phyloP scores from a whole-genome alignment of 192 early-diverging fungal genomes.

The Coemansia sp. region DNA sequence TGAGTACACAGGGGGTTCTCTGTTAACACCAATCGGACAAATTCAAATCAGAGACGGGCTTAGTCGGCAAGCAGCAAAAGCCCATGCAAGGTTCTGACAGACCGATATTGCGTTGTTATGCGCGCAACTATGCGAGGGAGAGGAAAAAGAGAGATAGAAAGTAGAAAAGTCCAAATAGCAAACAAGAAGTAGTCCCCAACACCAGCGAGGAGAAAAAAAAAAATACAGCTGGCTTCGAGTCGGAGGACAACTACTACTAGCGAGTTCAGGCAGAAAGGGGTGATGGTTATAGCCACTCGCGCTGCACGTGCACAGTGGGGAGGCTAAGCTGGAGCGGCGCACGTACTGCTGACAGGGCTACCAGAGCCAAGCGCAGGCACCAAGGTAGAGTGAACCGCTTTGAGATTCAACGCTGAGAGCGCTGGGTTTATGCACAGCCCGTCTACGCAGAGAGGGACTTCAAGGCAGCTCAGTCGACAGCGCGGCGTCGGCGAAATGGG shows the following conservation, averaged over 20 bases:
- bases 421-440: background rate
- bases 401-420: background rate
- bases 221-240: background rate
- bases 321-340: background rate
- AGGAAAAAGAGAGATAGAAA: slow-evolving; percentile 1
- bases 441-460: background rate
- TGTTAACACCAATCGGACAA: background rate
- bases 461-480: background rate
- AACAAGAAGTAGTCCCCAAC: background rate
- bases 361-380: background rate
- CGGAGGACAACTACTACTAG: background rate
- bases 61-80: background rate
- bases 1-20: background rate
- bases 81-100: background rate
- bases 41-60: slow-evolving; percentile 2
- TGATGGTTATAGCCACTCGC: background rate
- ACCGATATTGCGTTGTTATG: background rate
- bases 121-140: background rate
- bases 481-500: background rate
- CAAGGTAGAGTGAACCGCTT: background rate
- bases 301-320: slow-evolving; percentile 1
- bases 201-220: background rate
- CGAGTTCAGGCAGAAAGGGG: background rate
- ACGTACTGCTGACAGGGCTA: background rate
- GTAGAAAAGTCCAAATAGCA: background rate